Conservation (phyloP, 306 rosid species). For the Argentina anserina region DNA sequence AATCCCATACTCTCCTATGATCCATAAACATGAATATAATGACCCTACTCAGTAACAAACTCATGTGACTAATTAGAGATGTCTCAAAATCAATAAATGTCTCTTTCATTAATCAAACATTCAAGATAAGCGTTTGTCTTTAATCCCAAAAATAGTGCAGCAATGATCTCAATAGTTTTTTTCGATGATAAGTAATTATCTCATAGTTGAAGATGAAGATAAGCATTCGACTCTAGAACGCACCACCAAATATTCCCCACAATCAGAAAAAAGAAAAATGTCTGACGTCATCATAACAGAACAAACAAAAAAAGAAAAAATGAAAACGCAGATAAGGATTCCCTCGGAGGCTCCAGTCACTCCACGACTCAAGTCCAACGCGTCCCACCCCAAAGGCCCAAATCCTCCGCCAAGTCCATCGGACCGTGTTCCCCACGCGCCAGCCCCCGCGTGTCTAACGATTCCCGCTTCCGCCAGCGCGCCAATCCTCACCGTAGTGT, state of each 20-base stretch:
- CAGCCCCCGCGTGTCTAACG: neutral
- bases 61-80: neutral
- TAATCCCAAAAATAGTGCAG: neutral
- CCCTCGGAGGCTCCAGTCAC: neutral
- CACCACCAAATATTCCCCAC: neutral
- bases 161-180: neutral
- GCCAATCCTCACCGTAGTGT: conserved; percentile 15
- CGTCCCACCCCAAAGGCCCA: neutral
- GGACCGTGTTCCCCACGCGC: neutral
- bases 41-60: neutral
- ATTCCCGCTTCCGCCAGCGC: neutral
- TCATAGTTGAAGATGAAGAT: too few species aligned
- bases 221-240: neutral
- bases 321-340: neutral
- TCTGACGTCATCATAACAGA: neutral
- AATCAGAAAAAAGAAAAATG: too few species aligned
- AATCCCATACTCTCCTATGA: neutral
- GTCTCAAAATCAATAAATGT: neutral
- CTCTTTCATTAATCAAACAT: neutral
- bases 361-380: neutral
- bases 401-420: neutral
- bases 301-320: too few species aligned
- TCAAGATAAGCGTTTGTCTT: neutral
- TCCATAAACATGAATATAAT: too few species aligned
- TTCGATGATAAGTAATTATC: too few species aligned